These are phyloP conservation scores for Eucalyptus coolabah DNA, from an alignment of 345 rosid genomes.

Conservation along the genomic window DNA sequence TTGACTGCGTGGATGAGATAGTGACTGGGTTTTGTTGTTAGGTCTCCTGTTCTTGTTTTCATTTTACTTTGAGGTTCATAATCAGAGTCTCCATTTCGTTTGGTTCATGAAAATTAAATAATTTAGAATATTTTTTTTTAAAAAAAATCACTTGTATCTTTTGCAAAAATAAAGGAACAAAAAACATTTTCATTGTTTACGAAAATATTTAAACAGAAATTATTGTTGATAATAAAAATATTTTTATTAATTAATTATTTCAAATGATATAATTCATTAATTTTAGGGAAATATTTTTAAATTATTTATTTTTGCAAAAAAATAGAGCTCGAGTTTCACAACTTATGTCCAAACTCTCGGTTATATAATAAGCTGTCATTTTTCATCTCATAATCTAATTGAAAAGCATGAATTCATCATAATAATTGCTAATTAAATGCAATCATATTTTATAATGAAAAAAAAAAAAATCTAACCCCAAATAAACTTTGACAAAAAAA, in stretches of 20 bases:
- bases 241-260: no score
- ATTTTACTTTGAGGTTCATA: not conserved
- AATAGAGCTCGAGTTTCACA: accelerated
- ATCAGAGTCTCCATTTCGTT: no score
- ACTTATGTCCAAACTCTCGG: not conserved
- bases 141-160: no score
- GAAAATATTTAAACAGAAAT: no score
- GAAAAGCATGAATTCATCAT: not conserved
- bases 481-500: not conserved
- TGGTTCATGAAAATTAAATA: no score
- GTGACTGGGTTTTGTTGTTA: not conserved
- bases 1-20: no score
- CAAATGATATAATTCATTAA: no score
- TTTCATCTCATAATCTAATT: not conserved
- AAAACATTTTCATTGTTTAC: no score
- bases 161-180: no score
- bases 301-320: no score
- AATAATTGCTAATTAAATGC: not conserved
- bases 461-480: not conserved
- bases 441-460: not conserved
- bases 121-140: no score
- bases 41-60: not conserved
- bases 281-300: accelerated
- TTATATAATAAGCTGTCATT: not conserved
- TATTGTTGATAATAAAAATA: no score